Evolutionary conservation across 305 asterid species (phyloP), one percentile per base, ranked within the genome.

Genomic region (Fraxinus sp.): DNA sequence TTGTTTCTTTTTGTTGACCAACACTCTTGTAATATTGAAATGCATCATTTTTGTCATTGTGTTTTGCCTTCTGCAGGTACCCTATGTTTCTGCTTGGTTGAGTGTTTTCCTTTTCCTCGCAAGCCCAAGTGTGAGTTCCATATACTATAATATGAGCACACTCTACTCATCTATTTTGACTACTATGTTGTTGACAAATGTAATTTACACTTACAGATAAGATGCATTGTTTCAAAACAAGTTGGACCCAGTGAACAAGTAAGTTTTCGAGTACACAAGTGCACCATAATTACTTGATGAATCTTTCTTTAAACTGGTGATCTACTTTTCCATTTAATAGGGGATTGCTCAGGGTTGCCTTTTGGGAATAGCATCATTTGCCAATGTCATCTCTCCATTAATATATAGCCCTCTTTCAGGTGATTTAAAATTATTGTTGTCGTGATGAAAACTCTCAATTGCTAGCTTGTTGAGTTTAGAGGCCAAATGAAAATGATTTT

Each of bases 301-400:
- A 13, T 71, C 6, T 32, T 26, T 71, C 41, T 70, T 9, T 32
- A 13, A 68, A 30, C 36, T 68, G 75, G 39, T 28, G 35, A 68
- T 68, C 75, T 9, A 24, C 20, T 68, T 68, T 68, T 28, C 46
- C 28, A 11, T 66, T 18, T 55, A 16, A 20, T 57, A 91, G 92
- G 95, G 95, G 30, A 90, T 88, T 80, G 95, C 93, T 79, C 95
- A 91, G 84, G 92, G 92, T 80, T 88, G 90, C 57, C 70, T 91
- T 33, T 82, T 89, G 89, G 90, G 91, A 46, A 83, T 90, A 78
- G 13, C 90, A 71, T 85, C 95, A 30, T 83, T 90, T 49, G 87
- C 93, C 18, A 89, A 85, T 46, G 85, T 89, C 26, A 77, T 84
- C 7, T 90, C 92, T 81, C 95, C 95, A 5, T 75, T 91, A 7